Evolutionary conservation across 2,329 filamentous ascomycete species (phyloP).

Genomic region (Colletotrichum viniferum): DNA sequence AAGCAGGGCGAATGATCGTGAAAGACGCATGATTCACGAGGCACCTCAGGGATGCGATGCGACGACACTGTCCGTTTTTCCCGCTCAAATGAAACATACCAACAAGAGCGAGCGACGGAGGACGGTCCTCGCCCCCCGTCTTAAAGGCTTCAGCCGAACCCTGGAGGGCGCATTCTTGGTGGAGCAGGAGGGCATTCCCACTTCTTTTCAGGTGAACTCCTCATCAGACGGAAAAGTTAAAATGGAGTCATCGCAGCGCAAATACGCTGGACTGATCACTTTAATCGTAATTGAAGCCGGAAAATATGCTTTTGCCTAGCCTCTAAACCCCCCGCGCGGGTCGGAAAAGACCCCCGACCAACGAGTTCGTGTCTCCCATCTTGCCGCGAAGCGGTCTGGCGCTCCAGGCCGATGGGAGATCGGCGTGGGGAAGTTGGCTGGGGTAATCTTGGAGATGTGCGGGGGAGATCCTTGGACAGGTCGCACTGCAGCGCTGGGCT

Average conservation of each 20-base stretch:
- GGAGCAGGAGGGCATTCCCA: slow-evolving; percentile 15
- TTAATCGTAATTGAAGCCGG: not conserved
- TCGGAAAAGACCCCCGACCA: not conserved
- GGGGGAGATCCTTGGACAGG: slow-evolving; percentile 6
- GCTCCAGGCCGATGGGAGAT: not conserved
- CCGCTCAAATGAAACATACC: not conserved
- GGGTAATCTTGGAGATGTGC: not conserved
- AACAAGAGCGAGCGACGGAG: not conserved
- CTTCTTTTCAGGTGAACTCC: slow-evolving; percentile 10
- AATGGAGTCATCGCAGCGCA: not conserved
- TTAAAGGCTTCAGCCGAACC: not conserved
- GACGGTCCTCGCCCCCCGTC: not conserved
- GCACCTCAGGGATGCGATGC: not conserved
- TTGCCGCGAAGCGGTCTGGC: slow-evolving; percentile 3
- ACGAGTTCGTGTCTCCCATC: not conserved
- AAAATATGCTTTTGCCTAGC: not conserved
- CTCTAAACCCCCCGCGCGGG: not conserved
- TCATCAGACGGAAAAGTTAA: slow-evolving; percentile 14
- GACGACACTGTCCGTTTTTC: not conserved
- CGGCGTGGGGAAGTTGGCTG: slow-evolving; percentile 7
- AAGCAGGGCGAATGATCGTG: not conserved
- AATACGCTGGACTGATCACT: not conserved
- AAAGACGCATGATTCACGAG: not conserved
- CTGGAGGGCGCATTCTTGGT: not conserved
- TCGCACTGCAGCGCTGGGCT: slow-evolving; percentile 6